Evolutionary conservation across 164 flowering plant species (phyloP), one percentile per base, ranked within the genome.

Genomic region (Kalanchoe fedtschenkoi): DNA sequence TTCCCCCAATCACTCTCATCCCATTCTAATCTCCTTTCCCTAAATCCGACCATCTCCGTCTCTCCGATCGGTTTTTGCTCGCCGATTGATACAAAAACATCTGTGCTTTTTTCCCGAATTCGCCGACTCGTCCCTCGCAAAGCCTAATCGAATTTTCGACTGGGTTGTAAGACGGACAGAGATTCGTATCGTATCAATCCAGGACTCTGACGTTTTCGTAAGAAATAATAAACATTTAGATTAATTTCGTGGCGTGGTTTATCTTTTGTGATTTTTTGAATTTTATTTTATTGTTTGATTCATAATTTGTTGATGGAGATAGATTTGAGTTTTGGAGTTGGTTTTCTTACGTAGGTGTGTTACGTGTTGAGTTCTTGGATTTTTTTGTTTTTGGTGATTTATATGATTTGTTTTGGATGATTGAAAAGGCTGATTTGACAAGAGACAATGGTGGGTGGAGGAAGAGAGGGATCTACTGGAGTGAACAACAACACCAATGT

Each of bases 381-480:
- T 42, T 19, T 42, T 15, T 42, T 42, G 5, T 42, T 42, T n/a
- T 42, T 19, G 46, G 46, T 42, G 46, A 1, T 22, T 32, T 11
- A 0, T 26, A 5, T 14, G 19, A 28, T 55, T 55, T 5, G 5
- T 55, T 15, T 26, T 55, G 29, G 56, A 5, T 21, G 14, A 17
- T 28, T 55, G 15, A 14, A 22, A 26, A 14, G 34, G 34, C n/a
- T 55, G n/a, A 15, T 2, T 55, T 55, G 2, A 22, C n/a, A 5
- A 17, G 16, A 22, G 56, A 83, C 78, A 81, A 80, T 70, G 54
- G 89, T 85, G 68, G 83, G 89, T 30, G 84, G 83, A 63, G 77
- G 63, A 66, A 74, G 80, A 56, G 84, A 78, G 44, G 89, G 78
- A 53, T 63, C 76, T 32, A 30, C 65, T 41, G 46, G 46, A 42